phyloP scores from a whole-genome alignment of 164 flowering plant species.

The Stephania yunnanensis region DNA sequence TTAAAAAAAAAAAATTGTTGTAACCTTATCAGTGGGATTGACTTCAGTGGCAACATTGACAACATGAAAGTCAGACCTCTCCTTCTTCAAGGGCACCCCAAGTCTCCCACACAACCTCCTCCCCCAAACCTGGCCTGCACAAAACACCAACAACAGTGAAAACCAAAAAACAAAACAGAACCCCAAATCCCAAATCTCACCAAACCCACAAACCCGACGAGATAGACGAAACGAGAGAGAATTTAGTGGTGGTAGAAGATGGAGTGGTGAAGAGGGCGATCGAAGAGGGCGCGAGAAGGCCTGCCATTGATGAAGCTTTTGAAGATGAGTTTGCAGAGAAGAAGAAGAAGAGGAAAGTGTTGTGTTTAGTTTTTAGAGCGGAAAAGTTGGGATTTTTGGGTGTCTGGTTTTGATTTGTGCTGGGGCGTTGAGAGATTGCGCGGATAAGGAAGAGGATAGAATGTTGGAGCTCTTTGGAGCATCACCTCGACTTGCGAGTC shows the following conservation, averaged over 20 bases:
- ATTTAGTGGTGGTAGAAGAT: slow-evolving; percentile 25
- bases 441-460: slow-evolving; percentile 22
- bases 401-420: neutral
- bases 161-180: neutral
- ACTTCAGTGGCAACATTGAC: slow-evolving; percentile 74
- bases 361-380: neutral
- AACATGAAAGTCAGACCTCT: slow-evolving; percentile 43
- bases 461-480: neutral
- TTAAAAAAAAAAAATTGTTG: neutral
- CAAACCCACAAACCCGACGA: slow-evolving; percentile 30
- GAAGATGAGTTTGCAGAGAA: too few species aligned
- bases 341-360: neutral
- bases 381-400: neutral
- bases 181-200: neutral
- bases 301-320: slow-evolving; percentile 20
- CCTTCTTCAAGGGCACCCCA: slow-evolving; percentile 38
- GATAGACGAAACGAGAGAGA: slow-evolving; percentile 19
- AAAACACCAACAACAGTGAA: slow-evolving; percentile 4
- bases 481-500: neutral
- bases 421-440: slow-evolving; percentile 1
- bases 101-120: slow-evolving; percentile 49
- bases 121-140: slow-evolving; percentile 39
- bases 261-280: slow-evolving; percentile 34
- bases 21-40: slow-evolving; percentile 53
- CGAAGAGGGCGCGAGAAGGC: slow-evolving; percentile 29